Conservation (phyloP, 257 asterid genomes). For the Thymus mandschuricus region DNA sequence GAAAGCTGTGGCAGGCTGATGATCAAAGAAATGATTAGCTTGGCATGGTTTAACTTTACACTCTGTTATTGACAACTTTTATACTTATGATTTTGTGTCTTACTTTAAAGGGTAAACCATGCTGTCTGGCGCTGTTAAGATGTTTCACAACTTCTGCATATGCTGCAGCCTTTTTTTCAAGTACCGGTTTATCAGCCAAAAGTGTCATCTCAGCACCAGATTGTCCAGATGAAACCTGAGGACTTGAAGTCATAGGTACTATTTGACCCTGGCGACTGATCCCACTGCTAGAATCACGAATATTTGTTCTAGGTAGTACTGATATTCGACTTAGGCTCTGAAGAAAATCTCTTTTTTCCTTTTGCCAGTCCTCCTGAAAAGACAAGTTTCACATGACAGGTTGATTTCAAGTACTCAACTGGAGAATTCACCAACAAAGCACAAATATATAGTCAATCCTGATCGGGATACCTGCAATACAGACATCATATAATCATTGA, state of each 20-base stretch:
- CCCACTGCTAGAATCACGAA: slow-evolving; percentile 49
- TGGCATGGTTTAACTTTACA: slow-evolving; percentile 14
- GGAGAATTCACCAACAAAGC: slow-evolving; percentile 27
- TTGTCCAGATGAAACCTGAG: slow-evolving; percentile 60
- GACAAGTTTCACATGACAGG: slow-evolving; percentile 25
- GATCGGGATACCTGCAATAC: slow-evolving; percentile 68
- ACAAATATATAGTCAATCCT: slow-evolving; percentile 11
- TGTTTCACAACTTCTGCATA: slow-evolving; percentile 85
- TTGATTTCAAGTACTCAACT: slow-evolving; percentile 14
- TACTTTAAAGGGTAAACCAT: slow-evolving; percentile 77
- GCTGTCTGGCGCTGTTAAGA: slow-evolving; percentile 83
- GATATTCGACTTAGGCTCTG: slow-evolving; percentile 88
- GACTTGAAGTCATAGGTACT: slow-evolving; percentile 59
- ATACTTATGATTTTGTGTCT: slow-evolving; percentile 21
- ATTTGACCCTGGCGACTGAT: slow-evolving; percentile 68
- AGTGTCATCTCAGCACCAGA: slow-evolving; percentile 60
- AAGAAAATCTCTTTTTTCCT: slow-evolving; percentile 85
- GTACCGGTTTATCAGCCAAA: slow-evolving; percentile 57
- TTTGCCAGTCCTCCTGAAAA: slow-evolving; percentile 94
- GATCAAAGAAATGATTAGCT: slow-evolving; percentile 30
- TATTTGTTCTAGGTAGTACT: slow-evolving; percentile 76
- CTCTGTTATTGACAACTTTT: neutral
- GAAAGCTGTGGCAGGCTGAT: slow-evolving; percentile 92
- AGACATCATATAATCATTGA: slow-evolving; percentile 91
- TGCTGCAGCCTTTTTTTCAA: slow-evolving; percentile 82